Evolutionary conservation across 345 rosid species (phyloP), one percentile per base, ranked within the genome.

Genomic region (Trapa incisa): DNA sequence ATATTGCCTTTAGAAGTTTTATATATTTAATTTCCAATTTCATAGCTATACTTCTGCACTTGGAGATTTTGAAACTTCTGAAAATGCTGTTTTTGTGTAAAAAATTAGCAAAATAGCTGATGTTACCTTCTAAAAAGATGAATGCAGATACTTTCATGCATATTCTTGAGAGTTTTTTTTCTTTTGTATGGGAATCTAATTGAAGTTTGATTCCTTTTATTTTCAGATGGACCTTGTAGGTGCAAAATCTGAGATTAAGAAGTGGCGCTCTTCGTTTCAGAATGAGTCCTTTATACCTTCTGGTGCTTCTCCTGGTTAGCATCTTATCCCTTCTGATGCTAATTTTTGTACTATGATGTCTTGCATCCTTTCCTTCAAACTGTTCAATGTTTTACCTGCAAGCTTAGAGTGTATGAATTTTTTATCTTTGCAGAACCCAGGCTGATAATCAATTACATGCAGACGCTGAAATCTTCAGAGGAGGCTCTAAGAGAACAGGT

Each of bases 401-500:
- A 45, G 9, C 5, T 45, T 45, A 45, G 43, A 45, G 8, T 6
- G 48, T 45, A 45, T 45, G 29, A 45, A 45, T 11, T 45, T 14
- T 29, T 39, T 1, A 41, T 32, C 62, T 52, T 37, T 83, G 83
- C 75, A 91, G 94, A 91, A 68, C 97, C 97, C 64, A 84, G 80
- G 73, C 68, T 86, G 65, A 75, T 89, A 67, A 81, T 85, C 74
- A 81, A 78, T 71, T 85, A 86, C 77, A 88, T 94, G 72, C 99
- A 89, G 69, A 81, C 86, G 37, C 74, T 94, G 56, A 91, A 81
- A 78, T 86, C 89, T 67, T 94, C 96, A 1, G 96, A 94, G 76
- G 95, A 87, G 75, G 76, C 83, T 35, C 78, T 86, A 83, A 83
- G 82, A 78, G 99, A 91, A 78, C 99, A 91, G 88, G 99, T 85